Base-by-base conservation (phyloP, 1,284 basidiomycete genomes). In the Abortiporus biennis region DNA sequence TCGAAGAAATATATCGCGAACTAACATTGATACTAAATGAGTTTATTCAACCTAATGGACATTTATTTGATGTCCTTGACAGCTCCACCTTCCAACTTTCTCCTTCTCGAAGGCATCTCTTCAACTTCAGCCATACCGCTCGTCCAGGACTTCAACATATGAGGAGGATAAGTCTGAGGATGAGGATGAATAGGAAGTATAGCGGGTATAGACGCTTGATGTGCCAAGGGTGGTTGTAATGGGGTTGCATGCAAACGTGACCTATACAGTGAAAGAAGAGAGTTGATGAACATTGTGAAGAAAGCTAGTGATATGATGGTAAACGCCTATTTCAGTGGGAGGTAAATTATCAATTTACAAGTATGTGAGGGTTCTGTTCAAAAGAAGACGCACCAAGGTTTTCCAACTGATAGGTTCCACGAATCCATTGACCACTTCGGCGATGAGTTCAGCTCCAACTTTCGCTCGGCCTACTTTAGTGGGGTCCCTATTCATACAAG, bases 381-480 rank as follows among this genome's bases (percentile, higher is more conserved):
- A 30, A 17, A 36, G 16, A 23, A 37, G 17, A 66, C 82, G 63
- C 50, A 89, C 91, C 68, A 98, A 72, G 13, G 92, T 94, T 68
- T 95, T 96, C 91, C 92, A 97, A 62, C 85, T 93, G 59, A 98
- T 94, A 33, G 89, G 85, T 59, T 98, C 95, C 22, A 98, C 89
- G 60, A 99, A 99, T 6, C 90, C 83, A 62, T 98, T 96, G 54
- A 97, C 82, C 29, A 97, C 89, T 54, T 96, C 94, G 37, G 92
- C 95, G 61, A 98, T 85, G 37, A 95, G 84, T 68, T 98, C 92
- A 41, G 95, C 93, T 35, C 88, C 85, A 52, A 98, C 87, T 50
- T 80, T 81, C 43, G 92, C 89, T 38, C 91, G 85, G 1, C 92
- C 92, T 17, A 96, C 80, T 27, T 86, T 83, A 20, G 84, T 84